Base-by-base conservation (phyloP, 1,284 basidiomycete genomes). In the Irpex sp. region DNA sequence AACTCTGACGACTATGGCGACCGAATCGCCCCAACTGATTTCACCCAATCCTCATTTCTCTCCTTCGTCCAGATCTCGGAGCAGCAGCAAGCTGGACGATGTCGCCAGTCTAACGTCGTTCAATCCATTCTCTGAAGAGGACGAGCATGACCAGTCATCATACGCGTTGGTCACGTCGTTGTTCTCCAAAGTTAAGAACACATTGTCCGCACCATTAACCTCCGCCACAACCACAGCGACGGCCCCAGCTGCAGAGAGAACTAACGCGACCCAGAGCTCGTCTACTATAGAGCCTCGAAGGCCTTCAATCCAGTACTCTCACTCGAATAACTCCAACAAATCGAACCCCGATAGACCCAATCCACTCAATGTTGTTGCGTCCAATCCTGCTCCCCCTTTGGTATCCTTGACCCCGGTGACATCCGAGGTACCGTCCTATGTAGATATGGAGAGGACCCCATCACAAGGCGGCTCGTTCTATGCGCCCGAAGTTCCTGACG, bases 51-150 rank as follows among this genome's bases (percentile, higher is more conserved):
- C 59, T 33, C 57, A 56, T 4, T 54, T 61, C 26, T 60, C 67
- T 4, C 78, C 74, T 13, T 80, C 82, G 17, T 83, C 81, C 13
- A 79, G 85, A 70, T 89, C 87, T 17, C 82, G 86, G 66, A 87
- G 84, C 74, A 87, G 80, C 71, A 81, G 81, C 49, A 87, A 82
- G 68, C 72, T 85, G 31, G 90, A 92, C 72, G 90, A 90, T 77
- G 80, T 88, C 53, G 82, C 82, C 53, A 86, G 86, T 70, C 75
- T 93, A 62, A 93, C 91, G 33, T 90, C 89, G 57, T 92, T 89
- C 79, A 93, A 93, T 72, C 91, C 92, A 11, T 93, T 93, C 78
- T 86, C 88, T 11, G 90, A 93, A 71, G 92, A 93, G 73, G 92
- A 93, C 71, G 92, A 93, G 74, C 84, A 90, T 71, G 92, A 93